A percentile compares a stretch with the other conserved stretches of the same genome.
phyloP scores from a whole-genome alignment of 371 early-diverging fungal species.

The Rhizomucor miehei region DNA sequence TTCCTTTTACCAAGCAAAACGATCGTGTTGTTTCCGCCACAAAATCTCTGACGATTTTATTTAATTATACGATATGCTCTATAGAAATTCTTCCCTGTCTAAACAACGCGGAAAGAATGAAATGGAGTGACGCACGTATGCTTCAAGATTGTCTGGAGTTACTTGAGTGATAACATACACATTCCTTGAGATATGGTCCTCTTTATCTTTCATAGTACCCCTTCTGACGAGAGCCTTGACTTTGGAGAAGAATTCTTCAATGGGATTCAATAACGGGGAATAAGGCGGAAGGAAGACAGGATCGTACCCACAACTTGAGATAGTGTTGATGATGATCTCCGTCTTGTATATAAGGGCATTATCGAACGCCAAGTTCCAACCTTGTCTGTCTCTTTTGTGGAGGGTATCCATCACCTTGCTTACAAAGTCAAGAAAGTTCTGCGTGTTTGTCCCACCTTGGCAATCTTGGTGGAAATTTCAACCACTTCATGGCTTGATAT shows the following conservation, averaged over 20 bases:
- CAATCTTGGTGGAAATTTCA: background rate
- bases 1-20: too few relatives aligned
- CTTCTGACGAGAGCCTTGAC: background rate
- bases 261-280: constrained; percentile 12
- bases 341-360: constrained; percentile 7
- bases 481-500: background rate
- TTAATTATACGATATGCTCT: too few relatives aligned
- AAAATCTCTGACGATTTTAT: too few relatives aligned
- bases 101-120: background rate
- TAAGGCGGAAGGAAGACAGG: constrained; percentile 9
- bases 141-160: background rate
- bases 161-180: background rate
- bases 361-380: constrained; percentile 5
- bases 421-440: background rate
- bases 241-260: constrained; percentile 9
- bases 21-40: too few relatives aligned
- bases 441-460: background rate
- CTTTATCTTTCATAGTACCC: background rate
- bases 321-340: background rate
- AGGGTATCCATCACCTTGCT: background rate
- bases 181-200: constrained; percentile 1
- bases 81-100: too few relatives aligned
- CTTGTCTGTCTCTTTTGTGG: background rate
- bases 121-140: background rate
- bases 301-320: constrained; percentile 1